Evolutionary conservation across 495 filamentous ascomycete species (phyloP).

Genomic region (Penicillium argentinense): DNA sequence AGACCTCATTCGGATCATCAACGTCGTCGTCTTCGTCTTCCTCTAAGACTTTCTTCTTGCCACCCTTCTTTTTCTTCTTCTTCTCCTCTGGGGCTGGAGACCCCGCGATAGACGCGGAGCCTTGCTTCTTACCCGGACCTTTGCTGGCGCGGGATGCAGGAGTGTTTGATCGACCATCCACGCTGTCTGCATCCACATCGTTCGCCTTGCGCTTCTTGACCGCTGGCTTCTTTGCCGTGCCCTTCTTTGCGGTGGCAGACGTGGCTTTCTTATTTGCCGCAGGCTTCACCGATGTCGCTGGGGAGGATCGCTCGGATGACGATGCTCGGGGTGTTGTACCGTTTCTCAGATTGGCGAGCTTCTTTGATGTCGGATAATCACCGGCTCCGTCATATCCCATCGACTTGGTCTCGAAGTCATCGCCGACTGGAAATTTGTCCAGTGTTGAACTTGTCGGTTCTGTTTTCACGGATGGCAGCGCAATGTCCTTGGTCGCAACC

Average conservation of each 20-base stretch:
- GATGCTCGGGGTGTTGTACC: conserved; percentile 26
- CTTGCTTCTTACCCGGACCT: conserved; percentile 44
- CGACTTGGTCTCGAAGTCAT: conserved; percentile 28
- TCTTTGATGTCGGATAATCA: conserved; percentile 43
- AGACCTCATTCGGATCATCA: conserved; percentile 53
- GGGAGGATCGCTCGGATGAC: conserved; percentile 28
- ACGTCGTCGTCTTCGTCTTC: conserved; percentile 45
- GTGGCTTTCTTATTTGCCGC: conserved; percentile 36
- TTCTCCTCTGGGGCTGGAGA: conserved; percentile 43
- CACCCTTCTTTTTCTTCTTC: conserved; percentile 28
- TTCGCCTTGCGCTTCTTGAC: conserved; percentile 58
- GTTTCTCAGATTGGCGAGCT: conserved; percentile 40
- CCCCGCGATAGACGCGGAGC: conserved; percentile 37
- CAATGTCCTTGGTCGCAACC: conserved; percentile 16
- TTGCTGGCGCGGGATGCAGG: conserved; percentile 53
- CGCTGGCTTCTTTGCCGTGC: conserved; percentile 54
- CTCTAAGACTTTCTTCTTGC: conserved; percentile 15
- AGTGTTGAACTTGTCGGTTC: conserved; percentile 33
- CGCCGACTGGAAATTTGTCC: conserved; percentile 31
- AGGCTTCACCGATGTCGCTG: conserved; percentile 28
- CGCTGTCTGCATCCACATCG: conserved; percentile 45
- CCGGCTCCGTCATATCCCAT: conserved; percentile 30
- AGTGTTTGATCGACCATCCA: conserved; percentile 45
- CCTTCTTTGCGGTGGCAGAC: conserved; percentile 50
- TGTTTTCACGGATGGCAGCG: conserved; percentile 34